phyloP scores from a whole-genome alignment of 1,284 basidiomycete species.

The Apiotrichum gracile region DNA sequence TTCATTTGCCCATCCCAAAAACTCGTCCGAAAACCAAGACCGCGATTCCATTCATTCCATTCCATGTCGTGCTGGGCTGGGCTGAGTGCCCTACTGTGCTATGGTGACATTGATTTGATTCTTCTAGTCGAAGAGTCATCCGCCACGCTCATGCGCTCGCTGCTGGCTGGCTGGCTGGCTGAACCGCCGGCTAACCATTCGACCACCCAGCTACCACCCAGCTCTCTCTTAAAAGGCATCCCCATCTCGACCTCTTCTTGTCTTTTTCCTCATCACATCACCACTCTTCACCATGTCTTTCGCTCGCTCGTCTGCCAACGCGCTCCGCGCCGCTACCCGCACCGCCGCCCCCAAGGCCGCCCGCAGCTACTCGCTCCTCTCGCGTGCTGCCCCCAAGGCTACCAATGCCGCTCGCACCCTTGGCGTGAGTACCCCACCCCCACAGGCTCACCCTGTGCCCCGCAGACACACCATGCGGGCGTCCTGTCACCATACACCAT shows the following conservation, averaged over 20 bases:
- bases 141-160: no score
- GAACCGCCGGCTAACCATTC: no score
- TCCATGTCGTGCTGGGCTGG: no score
- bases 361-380: slow-evolving; percentile 68
- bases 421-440: slow-evolving; percentile 29
- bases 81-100: no score
- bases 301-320: slow-evolving; percentile 36
- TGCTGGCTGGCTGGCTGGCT: no score
- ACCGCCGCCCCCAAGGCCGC: slow-evolving; percentile 38
- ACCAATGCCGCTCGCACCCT: slow-evolving; percentile 39
- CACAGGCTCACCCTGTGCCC: neutral
- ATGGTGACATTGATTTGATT: no score
- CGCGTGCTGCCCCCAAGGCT: slow-evolving; percentile 51
- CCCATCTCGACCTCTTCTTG: neutral
- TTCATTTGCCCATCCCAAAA: no score
- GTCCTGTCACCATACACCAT: neutral
- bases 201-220: no score
- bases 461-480: neutral
- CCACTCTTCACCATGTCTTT: slow-evolving; percentile 35
- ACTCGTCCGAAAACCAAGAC: no score
- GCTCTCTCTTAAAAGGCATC: neutral
- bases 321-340: slow-evolving; percentile 49
- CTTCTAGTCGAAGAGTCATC: no score
- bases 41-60: no score
- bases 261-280: slow-evolving; percentile 3